Evolutionary conservation across 1,284 basidiomycete genomes (phyloP).

Genomic region (Irpex sp.): DNA sequence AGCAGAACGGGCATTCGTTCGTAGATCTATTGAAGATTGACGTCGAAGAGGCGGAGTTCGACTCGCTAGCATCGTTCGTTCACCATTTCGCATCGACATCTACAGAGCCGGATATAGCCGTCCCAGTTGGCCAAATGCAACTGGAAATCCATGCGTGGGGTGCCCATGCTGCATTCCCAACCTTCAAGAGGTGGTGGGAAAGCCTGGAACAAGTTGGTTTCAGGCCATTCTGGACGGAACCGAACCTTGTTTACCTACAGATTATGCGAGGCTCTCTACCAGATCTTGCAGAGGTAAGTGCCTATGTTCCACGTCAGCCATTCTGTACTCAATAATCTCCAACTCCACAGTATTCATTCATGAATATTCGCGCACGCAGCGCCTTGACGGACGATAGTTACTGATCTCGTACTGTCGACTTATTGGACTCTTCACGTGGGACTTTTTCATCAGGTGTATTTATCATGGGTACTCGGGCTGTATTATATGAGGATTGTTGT

Average conservation of each 20-base stretch:
- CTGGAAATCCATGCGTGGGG: slow-evolving; percentile 34
- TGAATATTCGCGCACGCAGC: slow-evolving; percentile 29
- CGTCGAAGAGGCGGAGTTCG: slow-evolving; percentile 46
- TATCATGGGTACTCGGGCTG: too few relatives aligned
- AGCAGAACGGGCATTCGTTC: slow-evolving; percentile 39
- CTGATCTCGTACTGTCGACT: background rate
- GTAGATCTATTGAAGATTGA: slow-evolving; percentile 49
- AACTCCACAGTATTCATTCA: slow-evolving; percentile 33
- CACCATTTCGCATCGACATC: slow-evolving; percentile 18
- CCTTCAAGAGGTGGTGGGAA: slow-evolving; percentile 29
- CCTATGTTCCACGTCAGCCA: background rate
- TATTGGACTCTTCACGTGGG: too few relatives aligned
- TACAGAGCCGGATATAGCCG: background rate
- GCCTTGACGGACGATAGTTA: background rate
- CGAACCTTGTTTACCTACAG: slow-evolving; percentile 37
- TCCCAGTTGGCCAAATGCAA: slow-evolving; percentile 35
- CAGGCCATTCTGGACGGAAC: slow-evolving; percentile 26
- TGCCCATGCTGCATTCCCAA: slow-evolving; percentile 27
- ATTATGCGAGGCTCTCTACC: slow-evolving; percentile 28
- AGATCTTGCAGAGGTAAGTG: slow-evolving; percentile 32
- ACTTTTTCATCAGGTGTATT: too few relatives aligned
- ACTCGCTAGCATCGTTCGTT: slow-evolving; percentile 35
- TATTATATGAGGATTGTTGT: too few relatives aligned
- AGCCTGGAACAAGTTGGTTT: slow-evolving; percentile 22
- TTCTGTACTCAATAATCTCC: background rate